These are phyloP conservation scores for Isoetes taiwanensis DNA, from an alignment of 75 land plant species.

Conservation along the genomic window DNA sequence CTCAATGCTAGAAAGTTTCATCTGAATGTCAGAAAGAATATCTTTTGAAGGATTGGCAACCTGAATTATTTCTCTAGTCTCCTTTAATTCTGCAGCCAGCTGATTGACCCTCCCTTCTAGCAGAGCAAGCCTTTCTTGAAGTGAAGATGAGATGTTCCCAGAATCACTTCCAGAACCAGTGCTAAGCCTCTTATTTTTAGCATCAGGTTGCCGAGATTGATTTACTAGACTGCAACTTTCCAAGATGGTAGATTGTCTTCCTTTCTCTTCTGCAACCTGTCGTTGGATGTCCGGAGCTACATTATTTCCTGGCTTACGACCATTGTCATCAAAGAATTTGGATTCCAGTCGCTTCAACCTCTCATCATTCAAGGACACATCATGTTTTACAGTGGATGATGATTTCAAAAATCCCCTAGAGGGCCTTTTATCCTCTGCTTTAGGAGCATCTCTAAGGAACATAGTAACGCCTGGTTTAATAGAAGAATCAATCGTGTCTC, in stretches of 20 bases:
- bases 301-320: not conserved
- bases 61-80: constrained; percentile 70
- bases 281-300: not conserved
- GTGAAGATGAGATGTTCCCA: not conserved
- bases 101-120: constrained; percentile 73
- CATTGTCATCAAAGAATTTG: not conserved
- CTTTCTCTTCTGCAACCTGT: too few species aligned
- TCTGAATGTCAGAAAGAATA: constrained; percentile 62
- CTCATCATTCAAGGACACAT: not conserved
- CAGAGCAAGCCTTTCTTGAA: constrained; percentile 38
- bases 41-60: constrained; percentile 43
- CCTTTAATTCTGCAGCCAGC: constrained; percentile 65
- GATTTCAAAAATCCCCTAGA: not conserved
- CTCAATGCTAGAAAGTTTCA: constrained; percentile 60
- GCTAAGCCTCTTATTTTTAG: not conserved
- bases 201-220: not conserved
- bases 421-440: not conserved
- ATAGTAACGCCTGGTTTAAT: not conserved
- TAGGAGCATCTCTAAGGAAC: not conserved
- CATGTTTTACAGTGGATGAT: not conserved
- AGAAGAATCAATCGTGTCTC: not conserved
- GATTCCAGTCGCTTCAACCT: not conserved
- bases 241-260: not conserved
- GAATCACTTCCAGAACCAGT: not conserved
- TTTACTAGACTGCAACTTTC: not conserved